phyloP scores from a whole-genome alignment of 306 rosid species.

The Lathyrus tuberosus region DNA sequence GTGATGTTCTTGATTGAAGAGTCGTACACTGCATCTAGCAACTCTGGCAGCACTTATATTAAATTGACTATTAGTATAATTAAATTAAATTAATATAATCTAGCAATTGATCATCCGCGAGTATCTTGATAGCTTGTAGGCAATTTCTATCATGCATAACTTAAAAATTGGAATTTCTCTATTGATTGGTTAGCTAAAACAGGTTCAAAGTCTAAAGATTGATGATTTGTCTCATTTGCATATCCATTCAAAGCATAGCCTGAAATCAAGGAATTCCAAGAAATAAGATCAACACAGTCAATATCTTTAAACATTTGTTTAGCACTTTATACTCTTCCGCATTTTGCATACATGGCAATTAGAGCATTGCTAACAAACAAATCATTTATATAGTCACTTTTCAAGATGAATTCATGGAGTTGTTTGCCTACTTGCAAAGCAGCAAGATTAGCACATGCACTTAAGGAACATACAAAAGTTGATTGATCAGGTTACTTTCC shows the following conservation, averaged over 20 bases:
- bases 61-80: no score
- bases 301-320: slow-evolving; percentile 59
- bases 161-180: no score
- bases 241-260: slow-evolving; percentile 75
- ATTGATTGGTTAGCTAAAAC: no score
- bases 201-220: no score
- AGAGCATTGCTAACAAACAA: slow-evolving; percentile 70
- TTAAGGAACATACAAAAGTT: slow-evolving; percentile 66
- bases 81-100: no score
- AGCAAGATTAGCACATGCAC: slow-evolving; percentile 81
- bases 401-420: slow-evolving; percentile 66
- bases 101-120: no score
- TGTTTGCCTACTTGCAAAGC: slow-evolving; percentile 73
- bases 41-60: no score
- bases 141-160: no score
- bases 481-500: slow-evolving; percentile 65
- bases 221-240: slow-evolving; percentile 65
- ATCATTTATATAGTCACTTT: slow-evolving; percentile 63
- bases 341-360: slow-evolving; percentile 78
- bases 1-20: no score
- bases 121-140: no score
- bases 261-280: slow-evolving; percentile 85
- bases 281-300: slow-evolving; percentile 55
- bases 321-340: slow-evolving; percentile 58
- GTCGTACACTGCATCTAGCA: no score